Conservation (phyloP, 164 flowering plant genomes). For the Annona cherimola region DNA sequence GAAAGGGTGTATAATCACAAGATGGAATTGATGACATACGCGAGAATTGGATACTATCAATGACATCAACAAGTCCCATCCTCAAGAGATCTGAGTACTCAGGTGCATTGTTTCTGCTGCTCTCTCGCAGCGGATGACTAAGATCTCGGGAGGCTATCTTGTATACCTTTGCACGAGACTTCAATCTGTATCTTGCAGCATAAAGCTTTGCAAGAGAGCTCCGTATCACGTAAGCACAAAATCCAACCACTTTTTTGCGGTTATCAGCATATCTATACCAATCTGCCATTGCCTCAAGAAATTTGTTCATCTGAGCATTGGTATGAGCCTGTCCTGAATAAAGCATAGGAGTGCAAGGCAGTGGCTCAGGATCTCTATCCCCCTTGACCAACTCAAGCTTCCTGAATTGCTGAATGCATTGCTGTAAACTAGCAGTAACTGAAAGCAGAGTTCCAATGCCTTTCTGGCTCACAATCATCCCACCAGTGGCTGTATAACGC, state of each 20-base stretch:
- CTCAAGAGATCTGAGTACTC: slow-evolving; percentile 92
- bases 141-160: slow-evolving; percentile 79
- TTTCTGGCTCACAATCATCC: slow-evolving; percentile 67
- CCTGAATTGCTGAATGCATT: slow-evolving; percentile 80
- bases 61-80: slow-evolving; percentile 89
- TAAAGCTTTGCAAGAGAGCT: slow-evolving; percentile 94
- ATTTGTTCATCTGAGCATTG: slow-evolving; percentile 94
- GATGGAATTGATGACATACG: slow-evolving; percentile 86
- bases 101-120: slow-evolving; percentile 58
- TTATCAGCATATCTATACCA: slow-evolving; percentile 97
- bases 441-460: slow-evolving; percentile 96
- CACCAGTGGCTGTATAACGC: slow-evolving; percentile 69
- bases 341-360: slow-evolving; percentile 95
- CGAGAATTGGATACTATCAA: slow-evolving; percentile 85
- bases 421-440: slow-evolving; percentile 81
- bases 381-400: slow-evolving; percentile 77
- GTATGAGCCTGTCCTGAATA: slow-evolving; percentile 93
- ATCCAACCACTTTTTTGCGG: slow-evolving; percentile 89
- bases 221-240: slow-evolving; percentile 92
- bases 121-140: slow-evolving; percentile 69
- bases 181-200: slow-evolving; percentile 90
- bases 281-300: slow-evolving; percentile 96
- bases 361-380: slow-evolving; percentile 93
- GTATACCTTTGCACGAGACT: slow-evolving; percentile 94
- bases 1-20: slow-evolving; percentile 91